phyloP scores from a whole-genome alignment of 73 alveolate species.

The Paramecium tetraurelia region DNA sequence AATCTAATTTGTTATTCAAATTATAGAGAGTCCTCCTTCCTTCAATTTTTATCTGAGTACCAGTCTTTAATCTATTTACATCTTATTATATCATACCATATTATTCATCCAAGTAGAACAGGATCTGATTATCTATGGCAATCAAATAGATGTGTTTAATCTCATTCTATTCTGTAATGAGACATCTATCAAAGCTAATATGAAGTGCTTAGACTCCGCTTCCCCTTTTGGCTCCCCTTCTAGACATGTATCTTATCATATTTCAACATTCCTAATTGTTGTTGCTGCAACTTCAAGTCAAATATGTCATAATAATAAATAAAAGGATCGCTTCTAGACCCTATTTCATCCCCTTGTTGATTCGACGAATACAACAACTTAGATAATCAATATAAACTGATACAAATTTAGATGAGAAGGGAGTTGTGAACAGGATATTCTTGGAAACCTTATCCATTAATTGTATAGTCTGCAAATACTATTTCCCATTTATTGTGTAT shows the following conservation, averaged over 20 bases:
- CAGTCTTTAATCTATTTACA: neutral
- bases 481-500: neutral
- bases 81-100: neutral
- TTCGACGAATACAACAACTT: neutral
- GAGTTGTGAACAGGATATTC: neutral
- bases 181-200: neutral
- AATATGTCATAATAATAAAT: neutral
- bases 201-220: neutral
- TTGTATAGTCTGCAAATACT: neutral
- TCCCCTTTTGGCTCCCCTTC: neutral
- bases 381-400: neutral
- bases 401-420: constrained; percentile 5
- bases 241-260: neutral
- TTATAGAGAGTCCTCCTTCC: neutral
- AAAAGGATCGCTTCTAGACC: neutral
- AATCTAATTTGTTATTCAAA: neutral
- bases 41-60: neutral
- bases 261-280: neutral
- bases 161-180: neutral
- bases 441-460: neutral
- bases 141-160: neutral
- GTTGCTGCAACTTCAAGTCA: neutral
- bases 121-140: neutral
- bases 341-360: neutral
- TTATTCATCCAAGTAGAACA: neutral